Evolutionary conservation across 352 stramenopile genomes (phyloP), one percentile per base, ranked within the genome.

Genomic region (Lagenidium giganteum): DNA sequence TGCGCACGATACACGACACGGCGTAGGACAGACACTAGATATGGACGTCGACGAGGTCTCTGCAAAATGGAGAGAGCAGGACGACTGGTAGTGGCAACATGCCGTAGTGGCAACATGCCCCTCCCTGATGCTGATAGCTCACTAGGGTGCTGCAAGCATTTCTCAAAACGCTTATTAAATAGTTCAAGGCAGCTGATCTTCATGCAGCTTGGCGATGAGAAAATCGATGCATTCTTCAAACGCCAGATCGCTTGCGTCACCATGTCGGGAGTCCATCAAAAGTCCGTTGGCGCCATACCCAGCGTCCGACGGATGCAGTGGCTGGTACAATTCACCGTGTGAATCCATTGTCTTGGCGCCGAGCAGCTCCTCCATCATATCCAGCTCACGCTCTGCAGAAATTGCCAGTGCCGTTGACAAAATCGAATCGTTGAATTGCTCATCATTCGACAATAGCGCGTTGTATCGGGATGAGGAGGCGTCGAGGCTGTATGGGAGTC

Each of bases 211-310:
- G 50, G 50, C 71, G 60, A 87, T 87, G 34, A 87, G 58, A 42
- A 87, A 87, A 51, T 87, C 75, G 55, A 87, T 87, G 47, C 71
- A 87, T 48, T 85, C 83, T 50, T 84, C 75, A 42, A 87, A 87
- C 51, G 81, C 71, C 23, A 87, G 64, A 44, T 87, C 75, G 45
- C 62, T 65, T 11, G 61, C 63, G 44, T 85, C 43, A 21, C 70
- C 47, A 60, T 70, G 13, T 56, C 30, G 67, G 59, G 46, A 72
- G 47, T 74, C 62, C 57, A 71, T 70, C 33, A 17, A 41, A 17
- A 36, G 27, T 18, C n/a, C 27, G 2, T 1, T 26, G 2, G 27
- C 25, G 9, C 29, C 47, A 28, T 55, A 58, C 13, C 30, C 47
- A 34, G 33, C 39, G 23, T 40, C 42, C 50, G 62, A 62, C 18